A percentile compares a stretch with the other conserved stretches of the same genome.
phyloP scores from a whole-genome alignment of 108 stramenopile species.

The Fragilaria crotonensis region DNA sequence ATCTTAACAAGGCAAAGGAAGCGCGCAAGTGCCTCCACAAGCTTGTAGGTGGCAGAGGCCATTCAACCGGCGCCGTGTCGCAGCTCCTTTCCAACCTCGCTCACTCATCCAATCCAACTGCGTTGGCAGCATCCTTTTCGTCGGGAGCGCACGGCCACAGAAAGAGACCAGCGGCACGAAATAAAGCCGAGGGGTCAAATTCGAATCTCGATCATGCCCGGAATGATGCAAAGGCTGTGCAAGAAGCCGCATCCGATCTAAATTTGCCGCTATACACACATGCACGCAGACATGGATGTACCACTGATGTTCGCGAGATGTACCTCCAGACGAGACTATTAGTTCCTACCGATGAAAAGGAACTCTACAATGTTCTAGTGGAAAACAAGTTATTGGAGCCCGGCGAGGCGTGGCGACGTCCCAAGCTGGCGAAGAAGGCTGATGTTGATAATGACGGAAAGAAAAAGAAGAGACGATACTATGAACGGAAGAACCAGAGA shows the following conservation, averaged over 20 bases:
- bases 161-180: neutral
- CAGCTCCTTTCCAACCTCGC: constrained; percentile 58
- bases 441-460: constrained; percentile 81
- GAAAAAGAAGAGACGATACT: constrained; percentile 79
- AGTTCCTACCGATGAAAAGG: constrained; percentile 54
- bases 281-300: constrained; percentile 79
- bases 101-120: constrained; percentile 55
- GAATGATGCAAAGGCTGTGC: constrained; percentile 17
- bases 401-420: constrained; percentile 64
- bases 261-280: constrained; percentile 51
- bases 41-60: constrained; percentile 41
- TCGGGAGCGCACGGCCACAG: constrained; percentile 2
- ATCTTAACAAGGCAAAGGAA: constrained; percentile 50
- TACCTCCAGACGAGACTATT: constrained; percentile 48
- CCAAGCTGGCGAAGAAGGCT: constrained; percentile 50
- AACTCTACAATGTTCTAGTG: constrained; percentile 44
- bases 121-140: constrained; percentile 40
- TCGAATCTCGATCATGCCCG: neutral
- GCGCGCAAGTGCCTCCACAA: constrained; percentile 58
- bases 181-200: neutral
- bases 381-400: constrained; percentile 72
- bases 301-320: constrained; percentile 75
- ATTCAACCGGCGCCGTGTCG: constrained; percentile 31
- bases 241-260: constrained; percentile 61
- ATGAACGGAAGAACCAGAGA: constrained; percentile 75